Evolutionary conservation across 208 protist genomes (phyloP), one percentile per base, ranked within the genome.

Genomic region (Trypanosoma cruzi): DNA sequence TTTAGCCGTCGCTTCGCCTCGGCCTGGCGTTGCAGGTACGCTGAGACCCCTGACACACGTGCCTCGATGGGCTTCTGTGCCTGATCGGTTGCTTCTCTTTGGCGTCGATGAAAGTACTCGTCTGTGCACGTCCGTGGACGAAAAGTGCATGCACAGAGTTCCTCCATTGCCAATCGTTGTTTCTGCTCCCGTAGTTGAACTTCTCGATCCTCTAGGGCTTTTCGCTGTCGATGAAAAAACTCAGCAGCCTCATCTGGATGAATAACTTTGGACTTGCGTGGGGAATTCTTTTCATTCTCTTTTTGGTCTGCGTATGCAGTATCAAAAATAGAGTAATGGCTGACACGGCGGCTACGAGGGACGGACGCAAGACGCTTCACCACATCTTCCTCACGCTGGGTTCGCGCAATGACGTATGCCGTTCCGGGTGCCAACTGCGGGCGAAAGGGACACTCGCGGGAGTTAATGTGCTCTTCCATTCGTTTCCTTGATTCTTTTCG

Each of bases 121-220:
- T 71, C 72, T 6, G 68, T 71, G 68, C 84, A 83, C 0, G 89
- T 95, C 42, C 71, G 72, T 0, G 90, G 90, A 0, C 83, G 81
- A 64, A 96, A 96, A 2, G 90, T 96, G 61, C 90, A 96, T n/a
- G 85, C 75, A n/a, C 77, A 67, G 54, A 89, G 65, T 50, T 96
- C 86, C 68, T 86, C 75, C 62, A 82, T 72, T 20, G 64, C 65
- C 24, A 57, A 24, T 1, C 42, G 55, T 28, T 73, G 73, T 44
- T 80, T 68, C 49, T 64, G 48, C 56, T 79, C 63, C n/a, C 63
- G 71, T 29, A 68, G 53, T 20, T 73, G 60, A 26, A 57, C 29
- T 29, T 85, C 62, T 13, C 64, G 70, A 22, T 70, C 63, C 36
- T 79, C 60, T 14, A 89, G 20, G 13, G 75, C 71, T 5, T 29